Percentiles rank a stretch among this genome's conserved stretches.
These are phyloP conservation scores for Aegilops sharonensis DNA, from an alignment of 176 grass and related monocot genomes.

Conservation along the genomic window DNA sequence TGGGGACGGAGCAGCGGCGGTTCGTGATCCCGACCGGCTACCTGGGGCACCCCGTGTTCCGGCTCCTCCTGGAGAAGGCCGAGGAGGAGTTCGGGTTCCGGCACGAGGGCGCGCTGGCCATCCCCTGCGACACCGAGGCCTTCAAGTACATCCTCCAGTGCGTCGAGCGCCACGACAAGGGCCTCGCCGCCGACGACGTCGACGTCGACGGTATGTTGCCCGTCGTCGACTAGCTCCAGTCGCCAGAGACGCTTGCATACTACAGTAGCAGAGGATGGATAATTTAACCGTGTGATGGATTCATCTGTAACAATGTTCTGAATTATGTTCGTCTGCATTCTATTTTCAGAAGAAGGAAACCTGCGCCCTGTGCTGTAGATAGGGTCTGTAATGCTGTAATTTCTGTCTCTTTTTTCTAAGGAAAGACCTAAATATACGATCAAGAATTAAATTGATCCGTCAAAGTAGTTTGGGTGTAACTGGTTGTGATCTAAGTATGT, in stretches of 20 bases:
- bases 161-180: conserved; percentile 50
- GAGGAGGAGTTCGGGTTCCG: conserved; percentile 76
- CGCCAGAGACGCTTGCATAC: not conserved
- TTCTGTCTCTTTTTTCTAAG: not conserved
- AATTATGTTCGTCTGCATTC: not conserved
- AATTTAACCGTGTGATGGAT: not conserved
- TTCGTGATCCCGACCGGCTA: conserved; percentile 87
- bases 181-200: not conserved
- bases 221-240: not conserved
- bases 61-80: conserved; percentile 83
- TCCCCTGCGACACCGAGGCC: conserved; percentile 75
- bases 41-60: conserved; percentile 69
- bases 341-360: conserved; percentile 11
- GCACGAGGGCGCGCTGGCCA: conserved; percentile 59
- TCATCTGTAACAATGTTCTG: not conserved
- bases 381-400: not conserved
- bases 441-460: conserved; percentile 17
- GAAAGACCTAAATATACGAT: not conserved
- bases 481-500: not conserved
- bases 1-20: conserved; percentile 60
- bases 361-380: not conserved
- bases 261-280: not conserved
- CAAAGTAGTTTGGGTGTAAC: not conserved
- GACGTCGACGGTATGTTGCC: not conserved
- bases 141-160: conserved; percentile 98